Evolutionary conservation across 345 rosid genomes (phyloP).

Genomic region (Aquilaria malaccensis): DNA sequence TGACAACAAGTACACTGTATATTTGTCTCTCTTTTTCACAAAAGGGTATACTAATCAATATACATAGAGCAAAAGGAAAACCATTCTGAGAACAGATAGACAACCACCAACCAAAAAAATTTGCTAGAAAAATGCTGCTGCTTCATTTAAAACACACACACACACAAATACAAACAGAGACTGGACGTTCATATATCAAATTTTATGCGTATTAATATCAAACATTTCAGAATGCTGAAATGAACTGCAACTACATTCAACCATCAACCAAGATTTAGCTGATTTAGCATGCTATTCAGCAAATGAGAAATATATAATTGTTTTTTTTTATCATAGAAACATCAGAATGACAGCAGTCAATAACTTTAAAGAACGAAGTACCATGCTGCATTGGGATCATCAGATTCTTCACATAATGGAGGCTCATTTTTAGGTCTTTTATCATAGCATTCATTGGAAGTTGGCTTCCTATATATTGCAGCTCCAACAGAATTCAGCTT

Average conservation of each 20-base stretch:
- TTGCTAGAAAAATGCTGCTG: not conserved
- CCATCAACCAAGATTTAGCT: too few species aligned
- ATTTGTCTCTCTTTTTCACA: not conserved
- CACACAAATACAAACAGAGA: not conserved
- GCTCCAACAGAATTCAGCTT: conserved; percentile 48
- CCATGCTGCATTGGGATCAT: conserved; percentile 76
- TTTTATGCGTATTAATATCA: too few species aligned
- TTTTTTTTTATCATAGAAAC: too few species aligned
- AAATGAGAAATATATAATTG: not conserved
- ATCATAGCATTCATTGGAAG: conserved; percentile 51
- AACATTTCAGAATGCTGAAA: too few species aligned
- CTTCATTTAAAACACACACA: not conserved
- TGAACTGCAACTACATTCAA: too few species aligned
- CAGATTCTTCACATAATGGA: conserved; percentile 59
- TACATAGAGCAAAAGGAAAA: not conserved
- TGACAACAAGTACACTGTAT: not conserved
- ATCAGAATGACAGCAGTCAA: conserved; percentile 4
- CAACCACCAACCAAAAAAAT: too few species aligned
- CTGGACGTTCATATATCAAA: not conserved
- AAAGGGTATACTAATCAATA: not conserved
- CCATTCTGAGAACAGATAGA: too few species aligned
- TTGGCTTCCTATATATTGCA: conserved; percentile 67
- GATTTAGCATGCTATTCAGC: not conserved
- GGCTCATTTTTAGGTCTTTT: conserved; percentile 48
- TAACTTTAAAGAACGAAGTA: conserved; percentile 14